Percentiles rank a stretch among this genome's conserved stretches.
Evolutionary conservation across 164 flowering plant species (phyloP).

Genomic region (Chloranthus sessilifolius): DNA sequence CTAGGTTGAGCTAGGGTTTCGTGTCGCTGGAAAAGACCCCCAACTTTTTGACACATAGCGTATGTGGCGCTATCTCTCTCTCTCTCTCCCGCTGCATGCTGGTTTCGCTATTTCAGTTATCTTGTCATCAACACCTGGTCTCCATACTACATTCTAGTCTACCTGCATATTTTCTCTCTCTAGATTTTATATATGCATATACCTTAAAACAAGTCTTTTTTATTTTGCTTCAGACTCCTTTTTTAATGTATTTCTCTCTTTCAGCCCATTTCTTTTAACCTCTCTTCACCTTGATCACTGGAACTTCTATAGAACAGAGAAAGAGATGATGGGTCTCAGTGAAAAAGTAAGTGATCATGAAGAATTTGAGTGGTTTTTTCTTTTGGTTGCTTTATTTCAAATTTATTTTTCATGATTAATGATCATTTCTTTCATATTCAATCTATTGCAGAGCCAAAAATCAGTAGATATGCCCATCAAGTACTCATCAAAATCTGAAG

Average conservation of each 20-base stretch:
- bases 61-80: neutral
- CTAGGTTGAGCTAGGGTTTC: constrained; percentile 10
- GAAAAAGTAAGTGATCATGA: constrained; percentile 25
- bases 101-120: neutral
- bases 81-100: neutral
- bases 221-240: neutral
- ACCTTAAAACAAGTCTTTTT: neutral
- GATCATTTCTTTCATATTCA: neutral
- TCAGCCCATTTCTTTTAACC: neutral
- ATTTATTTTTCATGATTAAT: neutral
- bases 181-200: neutral
- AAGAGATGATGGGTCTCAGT: constrained; percentile 21
- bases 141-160: neutral
- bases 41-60: constrained; percentile 1
- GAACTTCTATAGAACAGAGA: constrained; percentile 2
- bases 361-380: no score
- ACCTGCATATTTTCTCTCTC: neutral
- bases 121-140: neutral
- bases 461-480: constrained; percentile 4
- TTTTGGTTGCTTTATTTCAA: neutral
- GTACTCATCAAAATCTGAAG: neutral
- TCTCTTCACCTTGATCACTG: constrained; percentile 7
- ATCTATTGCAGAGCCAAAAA: constrained; percentile 20
- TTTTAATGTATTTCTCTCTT: neutral
- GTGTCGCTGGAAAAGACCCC: neutral